Evolutionary conservation across 805 yeast species (phyloP).

Genomic region (Kodamaea nitidulidarum): DNA sequence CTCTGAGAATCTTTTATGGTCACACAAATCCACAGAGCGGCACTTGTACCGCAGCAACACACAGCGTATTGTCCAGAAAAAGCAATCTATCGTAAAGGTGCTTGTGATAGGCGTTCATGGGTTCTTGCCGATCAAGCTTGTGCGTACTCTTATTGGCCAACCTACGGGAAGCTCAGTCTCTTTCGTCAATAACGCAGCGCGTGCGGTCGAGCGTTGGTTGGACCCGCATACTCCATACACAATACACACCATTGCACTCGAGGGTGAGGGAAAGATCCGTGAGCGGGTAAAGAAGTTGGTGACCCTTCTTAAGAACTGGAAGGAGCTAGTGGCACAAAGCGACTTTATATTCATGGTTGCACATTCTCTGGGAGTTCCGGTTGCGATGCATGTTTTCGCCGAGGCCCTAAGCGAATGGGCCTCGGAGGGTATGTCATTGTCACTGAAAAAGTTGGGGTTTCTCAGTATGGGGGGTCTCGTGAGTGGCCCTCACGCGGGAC

Average conservation of each 20-base stretch:
- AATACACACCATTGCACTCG: slow-evolving; percentile 36
- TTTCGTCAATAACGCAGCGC: slow-evolving; percentile 26
- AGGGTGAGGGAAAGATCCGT: slow-evolving; percentile 35
- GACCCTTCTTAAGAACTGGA: slow-evolving; percentile 33
- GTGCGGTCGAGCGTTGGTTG: slow-evolving; percentile 28
- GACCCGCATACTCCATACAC: slow-evolving; percentile 13
- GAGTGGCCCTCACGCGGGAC: slow-evolving; percentile 29
- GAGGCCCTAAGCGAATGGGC: slow-evolving; percentile 13
- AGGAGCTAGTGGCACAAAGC: slow-evolving; percentile 19
- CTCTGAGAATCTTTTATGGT: slow-evolving; percentile 16
- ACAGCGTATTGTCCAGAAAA: slow-evolving; percentile 1
- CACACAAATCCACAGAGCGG: slow-evolving; percentile 14
- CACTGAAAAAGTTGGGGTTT: slow-evolving; percentile 24
- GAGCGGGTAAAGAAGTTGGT: slow-evolving; percentile 25
- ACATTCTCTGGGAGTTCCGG: slow-evolving; percentile 33
- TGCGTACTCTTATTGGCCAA: slow-evolving; percentile 32
- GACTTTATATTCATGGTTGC: slow-evolving; percentile 26
- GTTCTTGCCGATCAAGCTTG: slow-evolving; percentile 38
- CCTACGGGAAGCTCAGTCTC: slow-evolving; percentile 33
- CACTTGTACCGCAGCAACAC: slow-evolving; percentile 23
- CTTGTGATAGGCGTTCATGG: slow-evolving; percentile 38
- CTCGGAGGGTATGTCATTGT: slow-evolving; percentile 3
- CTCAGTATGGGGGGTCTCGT: slow-evolving; percentile 35
- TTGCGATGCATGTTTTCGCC: slow-evolving; percentile 27
- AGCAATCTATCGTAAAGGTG: slow-evolving; percentile 16